Evolutionary conservation across 2,329 filamentous ascomycete genomes (phyloP).

Genomic region (Diplocarpon rosae): DNA sequence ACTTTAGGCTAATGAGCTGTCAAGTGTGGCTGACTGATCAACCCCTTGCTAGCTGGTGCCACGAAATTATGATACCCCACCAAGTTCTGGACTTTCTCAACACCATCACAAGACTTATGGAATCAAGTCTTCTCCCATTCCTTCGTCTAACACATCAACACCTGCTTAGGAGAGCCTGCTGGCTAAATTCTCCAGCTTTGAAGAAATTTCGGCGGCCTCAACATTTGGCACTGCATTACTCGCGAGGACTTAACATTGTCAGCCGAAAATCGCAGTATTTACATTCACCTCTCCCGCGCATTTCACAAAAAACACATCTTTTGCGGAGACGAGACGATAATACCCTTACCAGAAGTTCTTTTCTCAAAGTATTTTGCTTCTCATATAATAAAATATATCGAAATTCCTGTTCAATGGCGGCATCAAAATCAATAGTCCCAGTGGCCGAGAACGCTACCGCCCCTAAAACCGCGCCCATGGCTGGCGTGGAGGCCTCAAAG

Average conservation of each 20-base stretch:
- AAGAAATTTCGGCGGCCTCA: background rate
- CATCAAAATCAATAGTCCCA: constrained; percentile 9
- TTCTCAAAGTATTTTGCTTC: background rate
- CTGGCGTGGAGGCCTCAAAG: constrained; percentile 60
- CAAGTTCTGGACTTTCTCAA: background rate
- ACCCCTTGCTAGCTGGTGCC: no score
- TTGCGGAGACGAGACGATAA: background rate
- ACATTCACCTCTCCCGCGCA: background rate
- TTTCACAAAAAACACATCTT: background rate
- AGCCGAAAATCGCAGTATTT: background rate
- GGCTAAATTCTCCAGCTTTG: background rate
- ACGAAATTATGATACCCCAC: background rate
- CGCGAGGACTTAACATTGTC: background rate
- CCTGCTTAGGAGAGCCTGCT: background rate
- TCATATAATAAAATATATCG: background rate
- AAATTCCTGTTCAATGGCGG: constrained; percentile 11
- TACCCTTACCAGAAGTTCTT: background rate
- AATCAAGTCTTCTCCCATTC: background rate
- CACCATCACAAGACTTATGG: background rate
- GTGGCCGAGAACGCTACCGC: constrained; percentile 13
- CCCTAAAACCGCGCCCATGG: constrained; percentile 11
- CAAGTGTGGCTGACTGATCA: no score
- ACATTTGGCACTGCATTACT: constrained; percentile 1
- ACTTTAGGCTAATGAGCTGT: no score
- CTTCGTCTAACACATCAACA: background rate